Evolutionary conservation across 2,329 filamentous ascomycete genomes (phyloP), one percentile per base, ranked within the genome.

Genomic region (Microsporum audouinii): DNA sequence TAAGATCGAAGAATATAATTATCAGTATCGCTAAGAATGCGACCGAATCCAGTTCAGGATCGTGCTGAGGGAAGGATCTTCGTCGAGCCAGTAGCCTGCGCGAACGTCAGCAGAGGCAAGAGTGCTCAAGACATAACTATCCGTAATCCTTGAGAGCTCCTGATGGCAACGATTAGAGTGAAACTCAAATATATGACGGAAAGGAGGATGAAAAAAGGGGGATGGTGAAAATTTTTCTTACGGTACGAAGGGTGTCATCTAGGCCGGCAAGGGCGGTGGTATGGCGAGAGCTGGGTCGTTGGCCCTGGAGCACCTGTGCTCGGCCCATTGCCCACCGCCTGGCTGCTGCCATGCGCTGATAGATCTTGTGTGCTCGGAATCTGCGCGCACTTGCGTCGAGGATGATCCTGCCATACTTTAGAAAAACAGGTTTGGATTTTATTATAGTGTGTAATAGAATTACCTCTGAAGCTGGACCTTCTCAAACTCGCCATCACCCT

Each of bases 321-420:
- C 84, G 77, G 39, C 78, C 72, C 63, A 82, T 80, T 64, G 81
- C 76, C 84, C 84, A 86, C 67, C 83, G 76, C 62, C 80, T 73
- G 3, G 80, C 83, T 23, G 83, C 82, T 2, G 81, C 78, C 12
- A 81, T 81, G 64, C 79, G 78, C 3, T 86, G 76, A 66, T 84
- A 85, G 59, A 82, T 79, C 65, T 80, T 80, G 69, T 86, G 82
- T 55, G 82, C 83, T 68, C 80, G 79, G 71, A 86, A 84, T 2
- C 84, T 80, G 56, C 84, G 79, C 39, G 82, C 77, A 57, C 80
- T 79, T 43, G 82, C 80, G 68, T 86, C 84, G 56, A 80, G 73
- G 59, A 86, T 83, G 55, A 86, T 80, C 57, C 84, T 86, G 59
- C 47, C 31, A 17, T 43, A 39, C 4, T 3, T 53, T 53, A 39